Evolutionary conservation across 306 rosid genomes (phyloP), one percentile per base, ranked within the genome.

Genomic region (Psophocarpus tetragonolobus): DNA sequence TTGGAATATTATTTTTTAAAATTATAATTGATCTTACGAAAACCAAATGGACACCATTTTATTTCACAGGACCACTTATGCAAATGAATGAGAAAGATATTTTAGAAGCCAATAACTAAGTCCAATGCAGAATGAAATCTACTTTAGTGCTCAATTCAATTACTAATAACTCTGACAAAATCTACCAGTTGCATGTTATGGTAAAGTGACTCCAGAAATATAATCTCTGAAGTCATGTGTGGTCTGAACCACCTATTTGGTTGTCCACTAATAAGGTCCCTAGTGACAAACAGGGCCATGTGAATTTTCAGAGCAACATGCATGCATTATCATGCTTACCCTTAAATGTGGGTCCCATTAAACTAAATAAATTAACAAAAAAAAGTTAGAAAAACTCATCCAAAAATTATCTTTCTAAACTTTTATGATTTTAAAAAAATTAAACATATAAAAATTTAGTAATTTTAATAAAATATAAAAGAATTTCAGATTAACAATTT

Each of bases 271-370:
- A 47, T 17, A n/a, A n/a, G n/a, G 6, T 38, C 74, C 61, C 44
- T 11, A 60, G 23, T 63, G 29, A 21, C 29, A 32, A 41, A 61
- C 61, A 62, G 14, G 53, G 44, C 81, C 91, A 84, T 80, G 90
- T 87, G 93, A 38, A 10, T 7, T 76, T 76, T 47, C 84, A 75
- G 73, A 75, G 36, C 81, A 74, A 4, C 24, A 74, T 73, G 56
- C 67, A 42, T 32, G 61, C 86, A 48, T 17, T 24, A 6, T 17
- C 17, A 6, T 74, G 24, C 65, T 74, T 32, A 4, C 12, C 63
- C 58, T 47, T 36, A 20, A 21, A 26, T 8, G 84, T n/a, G 75
- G 86, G 14, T 0, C 86, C 79, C 63, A 38, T n/a, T n/a, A 4
- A 33, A 9, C 5, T 1, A 75, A 27, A 5, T 20, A 20, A 79